A percentile compares a stretch with the other conserved stretches of the same genome.
Conservation (phyloP, 2,329 filamentous ascomycete species). For the Alternaria ventricosa region DNA sequence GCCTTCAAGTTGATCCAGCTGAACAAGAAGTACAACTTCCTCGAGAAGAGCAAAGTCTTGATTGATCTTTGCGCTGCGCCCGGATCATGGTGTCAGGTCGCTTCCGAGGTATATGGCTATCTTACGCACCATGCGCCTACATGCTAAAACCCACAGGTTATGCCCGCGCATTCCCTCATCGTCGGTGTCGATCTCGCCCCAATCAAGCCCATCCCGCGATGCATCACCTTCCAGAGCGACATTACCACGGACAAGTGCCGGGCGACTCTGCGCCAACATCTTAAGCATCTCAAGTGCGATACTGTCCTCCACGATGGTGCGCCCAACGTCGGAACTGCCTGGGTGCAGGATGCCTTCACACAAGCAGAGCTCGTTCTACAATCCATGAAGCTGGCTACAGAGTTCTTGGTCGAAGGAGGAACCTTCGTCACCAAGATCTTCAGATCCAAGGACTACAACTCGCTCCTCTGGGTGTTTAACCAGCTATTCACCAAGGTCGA, state of each 20-base stretch:
- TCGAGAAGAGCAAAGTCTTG: conserved; percentile 94
- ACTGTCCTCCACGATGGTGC: conserved; percentile 96
- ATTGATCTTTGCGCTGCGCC: conserved; percentile 97
- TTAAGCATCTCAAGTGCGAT: conserved; percentile 97
- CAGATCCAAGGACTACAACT: conserved; percentile 95
- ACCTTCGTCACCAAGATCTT: conserved; percentile 98
- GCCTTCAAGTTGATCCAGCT: conserved; percentile 98
- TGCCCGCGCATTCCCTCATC: conserved; percentile 89
- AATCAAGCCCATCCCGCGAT: conserved; percentile 93
- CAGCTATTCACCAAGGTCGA: conserved; percentile 95
- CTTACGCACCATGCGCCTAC: not conserved
- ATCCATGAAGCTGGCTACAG: conserved; percentile 89
- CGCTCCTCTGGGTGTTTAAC: conserved; percentile 95
- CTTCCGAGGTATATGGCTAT: conserved; percentile 71
- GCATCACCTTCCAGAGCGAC: conserved; percentile 95
- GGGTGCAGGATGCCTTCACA: conserved; percentile 98
- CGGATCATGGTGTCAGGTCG: conserved; percentile 69
- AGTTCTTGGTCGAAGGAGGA: conserved; percentile 79
- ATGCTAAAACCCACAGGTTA: conserved; percentile 58
- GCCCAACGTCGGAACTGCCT: conserved; percentile 96
- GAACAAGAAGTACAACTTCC: conserved; percentile 98
- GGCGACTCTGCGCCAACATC: conserved; percentile 82
- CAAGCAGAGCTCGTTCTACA: conserved; percentile 93
- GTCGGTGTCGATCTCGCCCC: conserved; percentile 92
- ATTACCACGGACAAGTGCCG: conserved; percentile 98